Evolutionary conservation across 176 grass and related monocot genomes (phyloP).

Genomic region (Neostapfia colusana): DNA sequence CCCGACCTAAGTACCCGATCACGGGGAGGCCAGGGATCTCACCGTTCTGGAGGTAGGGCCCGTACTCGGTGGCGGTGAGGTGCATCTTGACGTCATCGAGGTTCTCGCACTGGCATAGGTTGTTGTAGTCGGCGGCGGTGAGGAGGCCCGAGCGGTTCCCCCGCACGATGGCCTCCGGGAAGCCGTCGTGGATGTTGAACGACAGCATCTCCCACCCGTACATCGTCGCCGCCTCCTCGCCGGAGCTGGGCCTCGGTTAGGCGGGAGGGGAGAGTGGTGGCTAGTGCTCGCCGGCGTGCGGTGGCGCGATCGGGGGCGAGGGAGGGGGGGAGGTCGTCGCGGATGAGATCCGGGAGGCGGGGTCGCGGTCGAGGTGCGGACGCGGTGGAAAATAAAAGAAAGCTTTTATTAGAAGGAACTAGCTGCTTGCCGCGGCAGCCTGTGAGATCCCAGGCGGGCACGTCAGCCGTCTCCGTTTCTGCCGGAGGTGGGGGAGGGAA

Average conservation of each 20-base stretch:
- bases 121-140: slow-evolving; percentile 93
- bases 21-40: neutral
- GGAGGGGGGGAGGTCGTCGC: no score
- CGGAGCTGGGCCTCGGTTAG: slow-evolving; percentile 7
- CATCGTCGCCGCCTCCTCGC: slow-evolving; percentile 49
- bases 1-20: neutral
- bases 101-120: slow-evolving; percentile 97
- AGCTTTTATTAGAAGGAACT: neutral
- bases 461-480: neutral
- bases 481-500: neutral
- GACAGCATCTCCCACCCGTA: slow-evolving; percentile 95
- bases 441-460: slow-evolving; percentile 31
- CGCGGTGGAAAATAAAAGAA: neutral
- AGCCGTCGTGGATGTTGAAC: slow-evolving; percentile 95
- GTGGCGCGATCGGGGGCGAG: no score
- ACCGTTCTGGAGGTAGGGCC: slow-evolving; percentile 92
- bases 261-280: no score
- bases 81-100: slow-evolving; percentile 99
- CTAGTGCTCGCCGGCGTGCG: no score
- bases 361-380: neutral
- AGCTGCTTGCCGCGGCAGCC: slow-evolving; percentile 9
- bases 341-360: neutral
- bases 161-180: slow-evolving; percentile 95
- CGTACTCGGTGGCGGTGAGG: slow-evolving; percentile 95
- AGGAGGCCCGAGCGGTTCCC: slow-evolving; percentile 85